Evolutionary conservation across 2,329 filamentous ascomycete species (phyloP).

Genomic region (Bipolaris zeicola): DNA sequence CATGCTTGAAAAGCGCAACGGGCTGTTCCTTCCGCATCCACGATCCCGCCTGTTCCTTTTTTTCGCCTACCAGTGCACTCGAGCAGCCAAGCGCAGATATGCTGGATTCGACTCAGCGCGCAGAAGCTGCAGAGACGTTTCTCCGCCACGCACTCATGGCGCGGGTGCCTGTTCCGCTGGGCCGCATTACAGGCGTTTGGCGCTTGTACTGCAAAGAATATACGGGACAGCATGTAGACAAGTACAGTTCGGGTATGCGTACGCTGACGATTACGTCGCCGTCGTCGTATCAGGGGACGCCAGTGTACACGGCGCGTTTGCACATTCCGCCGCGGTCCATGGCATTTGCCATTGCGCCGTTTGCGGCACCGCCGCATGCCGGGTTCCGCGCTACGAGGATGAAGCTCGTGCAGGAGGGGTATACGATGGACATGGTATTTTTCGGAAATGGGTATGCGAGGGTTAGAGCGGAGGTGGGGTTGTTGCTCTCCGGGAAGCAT

Average conservation of each 20-base stretch:
- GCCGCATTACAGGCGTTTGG: conserved; percentile 30
- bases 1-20: too few relatives aligned
- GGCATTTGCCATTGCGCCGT: conserved; percentile 24
- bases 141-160: conserved; percentile 26
- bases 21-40: too few relatives aligned
- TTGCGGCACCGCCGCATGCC: conserved; percentile 36
- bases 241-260: conserved; percentile 36
- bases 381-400: conserved; percentile 29
- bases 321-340: conserved; percentile 36
- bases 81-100: neutral
- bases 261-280: conserved; percentile 23
- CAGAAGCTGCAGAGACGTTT: conserved; percentile 20
- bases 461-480: conserved; percentile 32
- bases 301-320: conserved; percentile 33
- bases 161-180: conserved; percentile 34
- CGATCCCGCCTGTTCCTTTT: too few relatives aligned
- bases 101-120: neutral
- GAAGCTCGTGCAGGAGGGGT: conserved; percentile 30
- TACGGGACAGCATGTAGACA: conserved; percentile 30
- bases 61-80: conserved; percentile 13
- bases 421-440: conserved; percentile 34
- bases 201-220: conserved; percentile 33
- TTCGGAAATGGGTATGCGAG: conserved; percentile 39
- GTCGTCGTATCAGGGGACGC: neutral
- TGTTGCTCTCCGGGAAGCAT: conserved; percentile 35